Conservation (phyloP, 2,329 filamentous ascomycete genomes). For the Penicillium sclerotiorum region DNA sequence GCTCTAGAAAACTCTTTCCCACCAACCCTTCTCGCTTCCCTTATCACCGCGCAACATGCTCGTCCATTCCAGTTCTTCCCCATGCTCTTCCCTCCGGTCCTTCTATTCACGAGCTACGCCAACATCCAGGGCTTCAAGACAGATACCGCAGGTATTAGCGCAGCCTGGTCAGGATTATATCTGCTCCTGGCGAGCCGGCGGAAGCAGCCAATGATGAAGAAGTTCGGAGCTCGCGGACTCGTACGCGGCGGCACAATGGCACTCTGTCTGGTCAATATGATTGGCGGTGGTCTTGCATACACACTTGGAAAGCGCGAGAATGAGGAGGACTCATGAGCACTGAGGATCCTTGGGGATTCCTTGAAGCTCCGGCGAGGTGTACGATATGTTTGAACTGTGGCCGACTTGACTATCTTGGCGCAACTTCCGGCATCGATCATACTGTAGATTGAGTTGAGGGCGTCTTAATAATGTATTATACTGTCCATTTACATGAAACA, state of each 20-base stretch:
- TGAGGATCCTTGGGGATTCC: background rate
- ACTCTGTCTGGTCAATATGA: constrained; percentile 49
- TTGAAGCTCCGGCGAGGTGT: constrained; percentile 6
- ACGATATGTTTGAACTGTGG: constrained; percentile 7
- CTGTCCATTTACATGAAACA: too few species aligned
- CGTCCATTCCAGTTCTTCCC: constrained; percentile 68
- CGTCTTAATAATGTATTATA: too few species aligned
- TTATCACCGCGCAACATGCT: constrained; percentile 67
- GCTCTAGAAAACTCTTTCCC: constrained; percentile 64
- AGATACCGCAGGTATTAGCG: constrained; percentile 65
- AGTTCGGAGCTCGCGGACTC: constrained; percentile 48
- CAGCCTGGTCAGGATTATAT: constrained; percentile 67
- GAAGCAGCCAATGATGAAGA: constrained; percentile 50
- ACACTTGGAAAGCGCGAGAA: constrained; percentile 46
- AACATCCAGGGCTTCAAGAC: constrained; percentile 65
- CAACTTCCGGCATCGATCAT: too few species aligned
- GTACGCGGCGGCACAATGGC: constrained; percentile 51
- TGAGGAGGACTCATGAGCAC: constrained; percentile 32
- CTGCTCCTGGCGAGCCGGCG: constrained; percentile 64
- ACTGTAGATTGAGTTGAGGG: too few species aligned
- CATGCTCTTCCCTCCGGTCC: constrained; percentile 67
- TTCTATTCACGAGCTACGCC: constrained; percentile 68
- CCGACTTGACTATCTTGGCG: background rate
- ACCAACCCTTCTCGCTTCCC: constrained; percentile 65
- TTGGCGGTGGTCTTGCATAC: constrained; percentile 51